Evolutionary conservation across 2,329 filamentous ascomycete species (phyloP).

Genomic region (Penicillium sp.): DNA sequence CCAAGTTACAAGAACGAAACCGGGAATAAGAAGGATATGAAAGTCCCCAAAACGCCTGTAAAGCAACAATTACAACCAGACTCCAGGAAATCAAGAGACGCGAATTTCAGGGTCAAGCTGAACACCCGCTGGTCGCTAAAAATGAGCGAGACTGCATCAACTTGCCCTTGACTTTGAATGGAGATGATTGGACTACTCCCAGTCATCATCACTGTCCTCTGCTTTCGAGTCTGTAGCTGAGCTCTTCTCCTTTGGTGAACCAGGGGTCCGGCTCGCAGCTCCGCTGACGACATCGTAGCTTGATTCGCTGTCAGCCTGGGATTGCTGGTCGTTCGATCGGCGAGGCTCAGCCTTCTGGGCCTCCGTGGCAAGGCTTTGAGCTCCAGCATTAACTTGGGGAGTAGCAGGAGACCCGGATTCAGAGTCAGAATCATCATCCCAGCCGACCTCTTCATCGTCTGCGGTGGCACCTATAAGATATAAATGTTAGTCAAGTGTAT

Average conservation of each 20-base stretch:
- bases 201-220: conserved; percentile 71
- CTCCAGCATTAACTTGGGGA: conserved; percentile 42
- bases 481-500: neutral
- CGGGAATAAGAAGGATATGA: conserved; percentile 13
- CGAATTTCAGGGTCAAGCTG: neutral
- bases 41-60: conserved; percentile 15
- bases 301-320: conserved; percentile 87
- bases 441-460: conserved; percentile 68
- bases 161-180: neutral
- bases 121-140: neutral
- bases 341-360: conserved; percentile 67
- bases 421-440: conserved; percentile 71
- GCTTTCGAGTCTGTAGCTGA: conserved; percentile 32
- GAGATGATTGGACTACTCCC: conserved; percentile 59
- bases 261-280: conserved; percentile 73
- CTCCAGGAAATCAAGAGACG: conserved; percentile 15
- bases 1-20: conserved; percentile 11
- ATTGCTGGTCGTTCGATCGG: conserved; percentile 81
- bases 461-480: conserved; percentile 39
- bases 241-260: conserved; percentile 58
- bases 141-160: neutral
- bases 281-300: conserved; percentile 94
- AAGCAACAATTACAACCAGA: conserved; percentile 16
- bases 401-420: conserved; percentile 47
- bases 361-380: conserved; percentile 34